Base-by-base conservation (phyloP, 2,329 filamentous ascomycete species). In the Penicillium sp. region DNA sequence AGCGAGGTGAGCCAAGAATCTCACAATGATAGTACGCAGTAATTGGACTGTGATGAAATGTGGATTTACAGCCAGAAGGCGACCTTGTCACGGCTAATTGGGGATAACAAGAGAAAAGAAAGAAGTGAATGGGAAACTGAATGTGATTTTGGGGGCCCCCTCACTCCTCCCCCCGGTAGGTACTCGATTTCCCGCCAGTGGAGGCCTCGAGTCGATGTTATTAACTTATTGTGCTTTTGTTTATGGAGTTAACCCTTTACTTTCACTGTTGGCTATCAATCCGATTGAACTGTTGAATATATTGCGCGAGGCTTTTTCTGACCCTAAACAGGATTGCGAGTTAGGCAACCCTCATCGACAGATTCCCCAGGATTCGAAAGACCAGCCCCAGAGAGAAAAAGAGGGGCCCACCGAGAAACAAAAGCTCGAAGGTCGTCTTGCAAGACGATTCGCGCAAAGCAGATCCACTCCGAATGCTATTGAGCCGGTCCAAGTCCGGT, bases 401-500 rank as follows among this genome's bases (percentile, higher is more conserved):
- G 27, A 41, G 28, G 43, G 3, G n/a, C n/a, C n/a, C n/a, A n/a
- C n/a, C n/a, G n/a, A n/a, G n/a, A n/a, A n/a, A n/a, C n/a, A n/a
- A n/a, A n/a, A n/a, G n/a, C n/a, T n/a, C n/a, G n/a, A n/a, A n/a
- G n/a, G n/a, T n/a, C n/a, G n/a, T n/a, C n/a, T n/a, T n/a, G n/a
- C n/a, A 43, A 35, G 33, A 28, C 42, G 37, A 53, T 53, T 55
- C 49, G 39, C 16, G 35, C 47, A 43, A 25, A 8, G 35, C 12
- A 53, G 48, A 53, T 53, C 55, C 51, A 59, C 53, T 34, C 30
- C n/a, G 28, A 30, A 14, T 33, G 31, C 25, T 47, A 25, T 27
- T 43, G 25, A 35, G 27, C 54, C 53, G 55, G 54, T 36, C 46
- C 49, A 67, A 67, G 64, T 68, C 65, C 65, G 65, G 60, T 61